phyloP scores from a whole-genome alignment of 192 early-diverging fungal species.

The Rhizophagus sp. region DNA sequence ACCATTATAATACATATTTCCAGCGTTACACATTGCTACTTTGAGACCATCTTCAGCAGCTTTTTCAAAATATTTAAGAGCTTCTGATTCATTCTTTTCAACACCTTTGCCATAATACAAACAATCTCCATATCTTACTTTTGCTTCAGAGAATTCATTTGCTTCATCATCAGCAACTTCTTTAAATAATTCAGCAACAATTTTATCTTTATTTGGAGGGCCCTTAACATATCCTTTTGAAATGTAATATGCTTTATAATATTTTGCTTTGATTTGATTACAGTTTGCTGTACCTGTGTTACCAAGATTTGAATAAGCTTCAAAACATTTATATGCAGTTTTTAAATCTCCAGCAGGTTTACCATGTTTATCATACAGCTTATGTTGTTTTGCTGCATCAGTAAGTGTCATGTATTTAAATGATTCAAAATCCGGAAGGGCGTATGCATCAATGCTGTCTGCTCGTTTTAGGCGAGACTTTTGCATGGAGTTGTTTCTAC shows the following conservation, averaged over 20 bases:
- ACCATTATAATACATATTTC: constrained; percentile 2
- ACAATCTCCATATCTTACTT: constrained; percentile 1
- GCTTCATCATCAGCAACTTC: constrained; percentile 3
- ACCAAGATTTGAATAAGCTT: background rate
- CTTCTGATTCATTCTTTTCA: background rate
- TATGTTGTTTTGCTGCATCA: background rate
- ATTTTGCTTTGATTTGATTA: background rate
- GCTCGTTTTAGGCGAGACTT: background rate
- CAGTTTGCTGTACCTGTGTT: no score
- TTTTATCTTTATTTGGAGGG: background rate
- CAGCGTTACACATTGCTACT: background rate
- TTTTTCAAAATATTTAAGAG: constrained; percentile 4
- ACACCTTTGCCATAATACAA: background rate
- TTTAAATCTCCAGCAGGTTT: background rate
- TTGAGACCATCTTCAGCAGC: background rate
- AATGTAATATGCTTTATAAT: background rate
- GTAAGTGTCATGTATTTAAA: background rate
- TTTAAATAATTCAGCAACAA: constrained; percentile 2
- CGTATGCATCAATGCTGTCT: background rate
- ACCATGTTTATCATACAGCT: background rate
- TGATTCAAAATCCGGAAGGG: background rate
- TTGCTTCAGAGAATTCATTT: background rate
- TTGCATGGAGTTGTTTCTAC: no score
- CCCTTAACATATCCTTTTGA: background rate
- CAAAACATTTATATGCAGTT: background rate